phyloP scores from a whole-genome alignment of 2,329 filamentous ascomycete genomes.

The Apiospora phragmitis region DNA sequence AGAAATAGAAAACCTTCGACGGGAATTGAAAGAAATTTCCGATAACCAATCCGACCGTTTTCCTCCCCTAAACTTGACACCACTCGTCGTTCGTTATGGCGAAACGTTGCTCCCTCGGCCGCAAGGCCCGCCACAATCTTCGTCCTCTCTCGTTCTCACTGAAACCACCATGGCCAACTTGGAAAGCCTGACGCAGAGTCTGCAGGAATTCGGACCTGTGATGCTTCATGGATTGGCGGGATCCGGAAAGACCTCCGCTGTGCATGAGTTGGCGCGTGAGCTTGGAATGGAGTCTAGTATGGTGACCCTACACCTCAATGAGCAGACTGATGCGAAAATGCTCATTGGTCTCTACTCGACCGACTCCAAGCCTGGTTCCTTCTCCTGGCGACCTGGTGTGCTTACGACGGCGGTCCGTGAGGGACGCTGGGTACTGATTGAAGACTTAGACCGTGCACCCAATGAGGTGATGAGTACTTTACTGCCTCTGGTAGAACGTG shows the following conservation, averaged over 20 bases:
- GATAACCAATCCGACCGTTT: conserved; percentile 22
- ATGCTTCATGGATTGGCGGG: conserved; percentile 82
- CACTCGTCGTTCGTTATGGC: conserved; percentile 65
- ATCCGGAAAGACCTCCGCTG: conserved; percentile 84
- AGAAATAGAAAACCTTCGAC: conserved; percentile 43
- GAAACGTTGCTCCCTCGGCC: conserved; percentile 67
- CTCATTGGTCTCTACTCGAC: conserved; percentile 93
- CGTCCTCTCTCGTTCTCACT: conserved; percentile 65
- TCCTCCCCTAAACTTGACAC: conserved; percentile 50
- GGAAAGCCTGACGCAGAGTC: conserved; percentile 63
- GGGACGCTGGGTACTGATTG: conserved; percentile 94
- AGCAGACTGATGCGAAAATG: conserved; percentile 97
- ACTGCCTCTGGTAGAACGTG: conserved; percentile 85
- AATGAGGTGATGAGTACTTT: conserved; percentile 94
- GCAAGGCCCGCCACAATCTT: conserved; percentile 45
- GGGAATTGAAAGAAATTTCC: conserved; percentile 33
- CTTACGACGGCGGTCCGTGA: conserved; percentile 91
- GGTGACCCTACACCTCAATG: conserved; percentile 94
- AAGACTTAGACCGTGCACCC: conserved; percentile 92
- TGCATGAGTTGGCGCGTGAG: conserved; percentile 78
- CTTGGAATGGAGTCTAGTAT: conserved; percentile 79
- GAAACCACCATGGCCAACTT: conserved; percentile 73
- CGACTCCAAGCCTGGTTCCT: conserved; percentile 82
- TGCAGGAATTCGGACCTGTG: conserved; percentile 71
- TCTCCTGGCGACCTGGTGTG: conserved; percentile 89